phyloP scores from a whole-genome alignment of 495 filamentous ascomycete genomes.

The Pseudotulostoma volvatum region DNA sequence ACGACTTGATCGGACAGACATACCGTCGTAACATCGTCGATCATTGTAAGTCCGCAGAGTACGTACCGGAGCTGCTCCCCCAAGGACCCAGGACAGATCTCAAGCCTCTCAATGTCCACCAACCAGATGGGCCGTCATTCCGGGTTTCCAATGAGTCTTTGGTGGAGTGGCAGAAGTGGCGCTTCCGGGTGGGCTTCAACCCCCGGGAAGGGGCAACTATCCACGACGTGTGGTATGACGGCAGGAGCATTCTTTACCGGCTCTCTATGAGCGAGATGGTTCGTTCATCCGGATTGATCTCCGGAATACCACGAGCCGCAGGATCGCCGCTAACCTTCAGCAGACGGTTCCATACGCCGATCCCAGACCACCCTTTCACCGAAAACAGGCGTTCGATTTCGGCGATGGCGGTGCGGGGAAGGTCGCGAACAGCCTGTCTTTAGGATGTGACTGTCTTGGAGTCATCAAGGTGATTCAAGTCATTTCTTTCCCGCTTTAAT shows the following conservation, averaged over 20 bases:
- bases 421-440: slow-evolving; percentile 51
- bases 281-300: slow-evolving; percentile 4
- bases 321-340: too few relatives aligned
- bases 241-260: slow-evolving; percentile 55
- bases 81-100: slow-evolving; percentile 45
- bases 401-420: slow-evolving; percentile 54
- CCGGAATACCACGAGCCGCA: background rate
- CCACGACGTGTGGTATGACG: slow-evolving; percentile 57
- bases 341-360: slow-evolving; percentile 49
- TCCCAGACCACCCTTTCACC: slow-evolving; percentile 50
- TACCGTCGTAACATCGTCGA: slow-evolving; percentile 35
- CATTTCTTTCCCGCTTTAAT: background rate
- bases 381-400: slow-evolving; percentile 58
- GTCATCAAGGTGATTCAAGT: slow-evolving; percentile 30
- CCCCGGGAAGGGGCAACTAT: slow-evolving; percentile 52
- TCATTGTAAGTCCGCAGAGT: slow-evolving; percentile 41
- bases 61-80: slow-evolving; percentile 46
- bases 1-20: slow-evolving; percentile 21
- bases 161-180: slow-evolving; percentile 54
- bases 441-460: slow-evolving; percentile 56
- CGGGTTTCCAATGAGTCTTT: slow-evolving; percentile 32
- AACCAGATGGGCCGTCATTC: slow-evolving; percentile 71
- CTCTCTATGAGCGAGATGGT: slow-evolving; percentile 59
- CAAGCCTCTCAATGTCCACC: slow-evolving; percentile 62
- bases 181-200: slow-evolving; percentile 51